Evolutionary conservation across 441 rosid genomes (phyloP).

Genomic region (Populus hybrid): DNA sequence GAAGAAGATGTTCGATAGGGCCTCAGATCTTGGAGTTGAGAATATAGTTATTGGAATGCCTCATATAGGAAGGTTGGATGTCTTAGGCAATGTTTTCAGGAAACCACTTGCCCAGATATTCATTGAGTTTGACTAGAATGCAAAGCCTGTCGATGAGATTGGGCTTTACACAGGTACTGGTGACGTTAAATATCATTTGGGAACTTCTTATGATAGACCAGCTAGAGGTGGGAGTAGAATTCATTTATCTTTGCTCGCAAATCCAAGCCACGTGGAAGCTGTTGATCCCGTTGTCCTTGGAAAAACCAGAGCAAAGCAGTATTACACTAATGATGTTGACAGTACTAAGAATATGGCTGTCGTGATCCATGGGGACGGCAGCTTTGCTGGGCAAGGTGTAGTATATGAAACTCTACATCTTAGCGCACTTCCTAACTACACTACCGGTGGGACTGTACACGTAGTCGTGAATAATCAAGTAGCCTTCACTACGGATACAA

Average conservation of each 20-base stretch:
- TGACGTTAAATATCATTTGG: conserved; percentile 96
- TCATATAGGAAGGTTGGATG: conserved; percentile 94
- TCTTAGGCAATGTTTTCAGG: conserved; percentile 88
- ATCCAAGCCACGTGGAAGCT: conserved; percentile 98
- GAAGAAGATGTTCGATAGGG: conserved; percentile 97
- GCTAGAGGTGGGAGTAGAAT: no score
- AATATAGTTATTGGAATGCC: conserved; percentile 96
- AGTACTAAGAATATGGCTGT: conserved; percentile 83
- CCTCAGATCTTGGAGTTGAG: conserved; percentile 94
- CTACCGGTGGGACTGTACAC: conserved; percentile 95
- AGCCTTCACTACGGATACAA: conserved; percentile 95
- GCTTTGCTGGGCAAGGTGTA: conserved; percentile 98
- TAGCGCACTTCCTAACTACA: conserved; percentile 90
- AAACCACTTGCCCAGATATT: conserved; percentile 91
- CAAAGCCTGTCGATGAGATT: conserved; percentile 84
- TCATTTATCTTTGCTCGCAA: conserved; percentile 91
- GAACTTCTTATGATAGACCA: conserved; percentile 36
- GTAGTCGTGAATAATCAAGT: conserved; percentile 97
- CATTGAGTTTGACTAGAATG: conserved; percentile 84
- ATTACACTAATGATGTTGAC: conserved; percentile 71
- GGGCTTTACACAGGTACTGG: conserved; percentile 96
- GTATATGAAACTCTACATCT: conserved; percentile 95
- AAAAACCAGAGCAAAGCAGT: conserved; percentile 91
- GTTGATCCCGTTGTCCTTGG: conserved; percentile 94
- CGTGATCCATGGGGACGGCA: conserved; percentile 96